Conservation (phyloP, 2,329 filamentous ascomycete species). For the Huntiella decipiens region DNA sequence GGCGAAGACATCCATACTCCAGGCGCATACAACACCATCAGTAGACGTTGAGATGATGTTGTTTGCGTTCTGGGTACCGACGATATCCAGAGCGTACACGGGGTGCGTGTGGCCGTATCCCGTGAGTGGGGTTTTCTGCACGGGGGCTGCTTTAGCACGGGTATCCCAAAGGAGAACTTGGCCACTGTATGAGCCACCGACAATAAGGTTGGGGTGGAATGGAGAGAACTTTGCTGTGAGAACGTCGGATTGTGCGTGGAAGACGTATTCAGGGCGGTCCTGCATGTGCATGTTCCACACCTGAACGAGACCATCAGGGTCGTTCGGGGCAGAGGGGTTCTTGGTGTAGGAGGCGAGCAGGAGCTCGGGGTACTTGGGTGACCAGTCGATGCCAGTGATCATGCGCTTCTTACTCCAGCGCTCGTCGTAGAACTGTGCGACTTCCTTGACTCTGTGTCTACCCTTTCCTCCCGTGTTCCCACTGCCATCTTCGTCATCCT, state of each 20-base stretch:
- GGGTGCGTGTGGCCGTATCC: slow-evolving; percentile 92
- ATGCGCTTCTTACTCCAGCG: slow-evolving; percentile 95
- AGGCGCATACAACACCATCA: slow-evolving; percentile 88
- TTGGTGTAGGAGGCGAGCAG: slow-evolving; percentile 92
- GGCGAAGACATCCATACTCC: slow-evolving; percentile 94
- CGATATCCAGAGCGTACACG: slow-evolving; percentile 85
- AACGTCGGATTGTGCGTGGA: slow-evolving; percentile 90
- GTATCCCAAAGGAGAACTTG: slow-evolving; percentile 97
- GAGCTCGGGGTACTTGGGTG: slow-evolving; percentile 83
- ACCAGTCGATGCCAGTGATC: slow-evolving; percentile 91
- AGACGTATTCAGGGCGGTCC: slow-evolving; percentile 85
- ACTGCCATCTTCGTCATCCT: slow-evolving; percentile 66
- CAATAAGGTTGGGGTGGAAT: slow-evolving; percentile 88
- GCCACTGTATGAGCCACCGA: slow-evolving; percentile 89
- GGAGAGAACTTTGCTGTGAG: slow-evolving; percentile 95
- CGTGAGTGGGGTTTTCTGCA: slow-evolving; percentile 89
- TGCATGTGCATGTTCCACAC: slow-evolving; percentile 96
- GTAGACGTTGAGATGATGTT: slow-evolving; percentile 96
- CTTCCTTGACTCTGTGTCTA: slow-evolving; percentile 61
- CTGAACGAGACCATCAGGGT: slow-evolving; percentile 82
- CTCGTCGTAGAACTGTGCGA: slow-evolving; percentile 85
- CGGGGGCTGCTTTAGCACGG: slow-evolving; percentile 67
- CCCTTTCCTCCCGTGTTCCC: slow-evolving; percentile 53
- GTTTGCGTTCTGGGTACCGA: slow-evolving; percentile 95
- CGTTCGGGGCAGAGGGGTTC: slow-evolving; percentile 83